A percentile compares a stretch with the other conserved stretches of the same genome.
Conservation (phyloP, 805 yeast species). For the Deakozyma indianensis region DNA sequence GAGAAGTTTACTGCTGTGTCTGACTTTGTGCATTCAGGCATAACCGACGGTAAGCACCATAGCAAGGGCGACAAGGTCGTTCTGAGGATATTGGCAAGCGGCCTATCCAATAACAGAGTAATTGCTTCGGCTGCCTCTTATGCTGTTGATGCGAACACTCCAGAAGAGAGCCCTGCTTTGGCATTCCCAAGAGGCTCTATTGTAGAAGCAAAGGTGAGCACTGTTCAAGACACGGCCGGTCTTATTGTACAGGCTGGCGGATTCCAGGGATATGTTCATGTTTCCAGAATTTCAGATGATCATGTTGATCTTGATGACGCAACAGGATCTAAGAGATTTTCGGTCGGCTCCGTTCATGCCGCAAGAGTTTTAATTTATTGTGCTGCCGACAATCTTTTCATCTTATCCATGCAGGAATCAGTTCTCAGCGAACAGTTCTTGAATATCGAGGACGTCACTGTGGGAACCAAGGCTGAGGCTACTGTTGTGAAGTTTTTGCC, state of each 20-base stretch:
- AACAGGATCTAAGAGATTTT: conserved; percentile 24
- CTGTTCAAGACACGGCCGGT: conserved; percentile 20
- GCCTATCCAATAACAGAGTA: conserved; percentile 34
- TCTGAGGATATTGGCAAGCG: background rate
- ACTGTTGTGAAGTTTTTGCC: conserved; percentile 43
- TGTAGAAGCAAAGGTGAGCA: conserved; percentile 42
- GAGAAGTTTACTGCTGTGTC: conserved; percentile 66
- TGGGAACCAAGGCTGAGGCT: conserved; percentile 51
- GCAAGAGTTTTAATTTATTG: conserved; percentile 72
- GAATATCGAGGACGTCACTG: conserved; percentile 55
- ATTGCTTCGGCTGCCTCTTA: conserved; percentile 52
- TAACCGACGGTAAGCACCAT: conserved; percentile 18
- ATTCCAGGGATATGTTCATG: conserved; percentile 57
- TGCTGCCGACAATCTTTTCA: conserved; percentile 47
- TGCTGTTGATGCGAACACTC: conserved; percentile 23
- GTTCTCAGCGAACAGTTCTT: conserved; percentile 52
- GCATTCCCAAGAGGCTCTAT: conserved; percentile 70
- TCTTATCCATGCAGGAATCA: conserved; percentile 54
- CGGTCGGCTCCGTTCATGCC: conserved; percentile 48
- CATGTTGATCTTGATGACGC: conserved; percentile 17
- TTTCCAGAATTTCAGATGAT: conserved; percentile 44
- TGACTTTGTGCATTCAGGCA: conserved; percentile 49
- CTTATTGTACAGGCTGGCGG: conserved; percentile 33
- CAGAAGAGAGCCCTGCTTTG: conserved; percentile 28
- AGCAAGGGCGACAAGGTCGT: background rate